A percentile compares a stretch with the other conserved stretches of the same genome.
These are phyloP conservation scores for Chlorella sp. DNA, from an alignment of 139 green algal species.

Conservation along the genomic window DNA sequence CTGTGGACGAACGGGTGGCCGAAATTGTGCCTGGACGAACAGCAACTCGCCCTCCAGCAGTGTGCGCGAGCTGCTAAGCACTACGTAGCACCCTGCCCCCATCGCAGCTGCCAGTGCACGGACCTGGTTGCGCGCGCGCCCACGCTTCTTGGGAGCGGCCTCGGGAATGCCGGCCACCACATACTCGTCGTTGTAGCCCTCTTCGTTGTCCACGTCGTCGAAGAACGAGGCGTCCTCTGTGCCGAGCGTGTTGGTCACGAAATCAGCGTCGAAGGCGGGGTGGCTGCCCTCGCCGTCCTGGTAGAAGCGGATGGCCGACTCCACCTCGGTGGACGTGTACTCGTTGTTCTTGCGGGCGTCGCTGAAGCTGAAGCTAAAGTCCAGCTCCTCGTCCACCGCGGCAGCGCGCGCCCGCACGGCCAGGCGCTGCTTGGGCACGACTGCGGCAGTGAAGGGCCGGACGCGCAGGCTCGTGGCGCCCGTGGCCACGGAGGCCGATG, in stretches of 20 bases:
- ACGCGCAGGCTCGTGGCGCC: neutral
- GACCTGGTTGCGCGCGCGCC: neutral
- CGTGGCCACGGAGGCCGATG: too few species aligned
- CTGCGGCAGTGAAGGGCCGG: slow-evolving; percentile 1
- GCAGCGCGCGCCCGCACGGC: slow-evolving; percentile 14
- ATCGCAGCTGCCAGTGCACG: too few species aligned
- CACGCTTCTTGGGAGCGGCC: slow-evolving; percentile 35
- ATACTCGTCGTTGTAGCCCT: slow-evolving; percentile 31
- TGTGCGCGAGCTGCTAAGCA: too few species aligned
- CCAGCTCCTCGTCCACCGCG: slow-evolving; percentile 5
- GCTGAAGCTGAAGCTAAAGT: slow-evolving; percentile 32
- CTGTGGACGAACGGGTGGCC: too few species aligned
- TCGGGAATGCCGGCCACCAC: slow-evolving; percentile 35
- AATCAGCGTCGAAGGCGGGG: slow-evolving; percentile 13
- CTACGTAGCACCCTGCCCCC: too few species aligned
- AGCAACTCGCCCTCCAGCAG: too few species aligned
- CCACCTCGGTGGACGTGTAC: slow-evolving; percentile 31
- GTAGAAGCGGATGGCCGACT: slow-evolving; percentile 28
- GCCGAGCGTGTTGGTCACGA: slow-evolving; percentile 27
- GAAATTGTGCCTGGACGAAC: too few species aligned
- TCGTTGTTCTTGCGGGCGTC: slow-evolving; percentile 38
- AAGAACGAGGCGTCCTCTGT: slow-evolving; percentile 38
- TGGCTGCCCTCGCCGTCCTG: slow-evolving; percentile 12
- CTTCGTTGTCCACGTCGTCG: slow-evolving; percentile 43
- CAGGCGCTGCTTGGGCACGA: neutral